These are phyloP conservation scores for Cylindrotheca fusiformis DNA, from an alignment of 108 stramenopile genomes.

Conservation along the genomic window DNA sequence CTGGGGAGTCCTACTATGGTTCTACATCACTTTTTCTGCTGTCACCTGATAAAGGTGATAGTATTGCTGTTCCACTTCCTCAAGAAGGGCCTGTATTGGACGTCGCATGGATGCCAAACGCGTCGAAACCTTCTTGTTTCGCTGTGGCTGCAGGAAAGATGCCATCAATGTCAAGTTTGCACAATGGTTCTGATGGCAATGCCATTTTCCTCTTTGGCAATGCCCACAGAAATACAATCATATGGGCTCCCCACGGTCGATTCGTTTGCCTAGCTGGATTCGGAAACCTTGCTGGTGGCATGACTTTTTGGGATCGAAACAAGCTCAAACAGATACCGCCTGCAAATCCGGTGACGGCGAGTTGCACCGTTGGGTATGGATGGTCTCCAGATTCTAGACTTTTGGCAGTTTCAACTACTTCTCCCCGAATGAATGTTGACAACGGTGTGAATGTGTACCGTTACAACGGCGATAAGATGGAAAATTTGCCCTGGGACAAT, in stretches of 20 bases:
- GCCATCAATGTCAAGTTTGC: conserved; percentile 88
- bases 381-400: conserved; percentile 93
- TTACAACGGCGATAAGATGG: conserved; percentile 77
- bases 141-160: conserved; percentile 88
- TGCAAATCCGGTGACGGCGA: conserved; percentile 32
- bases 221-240: conserved; percentile 90
- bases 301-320: conserved; percentile 97
- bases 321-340: conserved; percentile 75
- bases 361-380: conserved; percentile 74
- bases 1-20: conserved; percentile 94
- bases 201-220: conserved; percentile 92
- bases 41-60: conserved; percentile 44
- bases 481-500: conserved; percentile 73
- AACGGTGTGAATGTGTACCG: conserved; percentile 87
- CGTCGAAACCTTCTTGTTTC: conserved; percentile 70
- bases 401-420: conserved; percentile 88
- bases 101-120: conserved; percentile 88
- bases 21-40: conserved; percentile 87
- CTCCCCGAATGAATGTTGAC: conserved; percentile 98
- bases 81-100: conserved; percentile 78
- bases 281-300: conserved; percentile 86
- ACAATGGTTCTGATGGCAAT: conserved; percentile 87
- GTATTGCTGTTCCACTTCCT: conserved; percentile 67
- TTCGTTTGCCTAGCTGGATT: conserved; percentile 86
- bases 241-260: conserved; percentile 88